phyloP scores from a whole-genome alignment of 768 basidiomycete genomes.

The Pleurotus giganteus region DNA sequence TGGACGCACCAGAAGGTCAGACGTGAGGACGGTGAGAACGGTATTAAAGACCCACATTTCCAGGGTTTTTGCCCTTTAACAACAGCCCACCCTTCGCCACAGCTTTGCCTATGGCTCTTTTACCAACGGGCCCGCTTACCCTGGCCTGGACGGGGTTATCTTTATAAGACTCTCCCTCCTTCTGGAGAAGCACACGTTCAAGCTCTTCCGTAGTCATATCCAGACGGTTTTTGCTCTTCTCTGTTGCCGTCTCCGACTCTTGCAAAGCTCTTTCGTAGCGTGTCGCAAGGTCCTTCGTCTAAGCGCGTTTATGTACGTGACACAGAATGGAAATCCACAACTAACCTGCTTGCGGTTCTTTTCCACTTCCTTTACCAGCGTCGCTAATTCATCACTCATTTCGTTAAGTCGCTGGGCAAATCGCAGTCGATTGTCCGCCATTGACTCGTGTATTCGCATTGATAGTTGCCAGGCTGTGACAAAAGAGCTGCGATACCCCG shows the following conservation, averaged over 20 bases:
- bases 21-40: slow-evolving; percentile 1
- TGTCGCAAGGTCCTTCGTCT: slow-evolving; percentile 90
- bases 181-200: slow-evolving; percentile 87
- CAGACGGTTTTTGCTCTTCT: slow-evolving; percentile 85
- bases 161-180: slow-evolving; percentile 91
- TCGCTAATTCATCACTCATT: slow-evolving; percentile 93
- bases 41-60: slow-evolving; percentile 52
- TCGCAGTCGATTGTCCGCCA: slow-evolving; percentile 86
- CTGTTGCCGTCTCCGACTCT: slow-evolving; percentile 83
- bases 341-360: slow-evolving; percentile 86
- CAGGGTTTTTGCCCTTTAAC: slow-evolving; percentile 90
- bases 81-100: slow-evolving; percentile 88
- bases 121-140: slow-evolving; percentile 57
- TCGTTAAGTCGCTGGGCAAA: slow-evolving; percentile 89
- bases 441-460: slow-evolving; percentile 83
- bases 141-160: slow-evolving; percentile 73
- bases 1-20: slow-evolving; percentile 27
- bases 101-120: slow-evolving; percentile 86
- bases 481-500: slow-evolving; percentile 40
- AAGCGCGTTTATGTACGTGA: neutral
- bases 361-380: slow-evolving; percentile 87
- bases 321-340: neutral
- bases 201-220: slow-evolving; percentile 92
- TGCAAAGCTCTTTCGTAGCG: slow-evolving; percentile 86
- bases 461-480: slow-evolving; percentile 87